Evolutionary conservation across 1,284 basidiomycete genomes (phyloP).

Genomic region (Paramarasmius palmivorus): DNA sequence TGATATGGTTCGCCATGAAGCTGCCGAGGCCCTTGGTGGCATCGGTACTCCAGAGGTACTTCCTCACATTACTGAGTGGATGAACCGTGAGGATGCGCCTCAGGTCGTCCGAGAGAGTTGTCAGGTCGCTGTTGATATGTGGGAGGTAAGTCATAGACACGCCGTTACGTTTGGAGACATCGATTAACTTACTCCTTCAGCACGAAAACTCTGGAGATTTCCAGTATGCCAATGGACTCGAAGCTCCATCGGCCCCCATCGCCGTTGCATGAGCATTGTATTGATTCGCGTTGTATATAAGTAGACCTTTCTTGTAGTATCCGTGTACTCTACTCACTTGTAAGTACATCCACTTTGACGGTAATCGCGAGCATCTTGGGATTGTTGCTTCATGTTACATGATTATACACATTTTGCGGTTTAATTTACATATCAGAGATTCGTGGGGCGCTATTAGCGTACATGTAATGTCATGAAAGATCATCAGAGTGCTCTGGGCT

Average conservation of each 20-base stretch:
- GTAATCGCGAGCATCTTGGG: too few species aligned
- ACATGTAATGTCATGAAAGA: too few species aligned
- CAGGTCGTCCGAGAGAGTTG: constrained; percentile 95
- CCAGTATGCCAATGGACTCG: constrained; percentile 66
- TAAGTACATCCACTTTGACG: too few species aligned
- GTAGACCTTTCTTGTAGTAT: background rate
- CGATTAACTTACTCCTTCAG: constrained; percentile 37
- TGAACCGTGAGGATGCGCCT: constrained; percentile 76
- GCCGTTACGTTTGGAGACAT: background rate
- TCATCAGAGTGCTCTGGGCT: too few species aligned
- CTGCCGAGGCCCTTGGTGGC: constrained; percentile 96
- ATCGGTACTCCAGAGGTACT: constrained; percentile 94
- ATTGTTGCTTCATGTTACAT: too few species aligned
- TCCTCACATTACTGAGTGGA: constrained; percentile 86
- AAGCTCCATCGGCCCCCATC: constrained; percentile 10
- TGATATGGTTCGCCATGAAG: constrained; percentile 99
- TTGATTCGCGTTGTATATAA: background rate
- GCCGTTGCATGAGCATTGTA: background rate
- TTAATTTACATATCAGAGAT: too few species aligned
- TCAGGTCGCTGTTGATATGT: constrained; percentile 96
- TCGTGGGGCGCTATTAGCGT: too few species aligned
- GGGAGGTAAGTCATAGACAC: constrained; percentile 63
- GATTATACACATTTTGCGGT: too few species aligned
- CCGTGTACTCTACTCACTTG: too few species aligned
- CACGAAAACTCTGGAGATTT: constrained; percentile 91